Conservation (phyloP, 495 filamentous ascomycete species). For the Neurospora sublineolata region DNA sequence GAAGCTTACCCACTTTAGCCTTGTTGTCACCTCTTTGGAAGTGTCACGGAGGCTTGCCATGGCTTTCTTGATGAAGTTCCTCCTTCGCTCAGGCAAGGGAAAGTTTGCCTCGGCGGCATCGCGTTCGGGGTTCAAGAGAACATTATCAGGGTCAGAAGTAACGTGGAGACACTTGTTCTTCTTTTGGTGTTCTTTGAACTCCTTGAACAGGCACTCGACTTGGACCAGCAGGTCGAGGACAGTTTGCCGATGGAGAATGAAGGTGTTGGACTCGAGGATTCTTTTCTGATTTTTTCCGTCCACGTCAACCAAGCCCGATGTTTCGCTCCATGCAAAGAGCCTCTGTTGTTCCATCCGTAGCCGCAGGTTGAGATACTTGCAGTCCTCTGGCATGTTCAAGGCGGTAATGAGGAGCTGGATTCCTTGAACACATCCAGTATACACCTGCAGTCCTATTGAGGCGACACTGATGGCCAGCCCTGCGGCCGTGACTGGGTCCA, state of each 20-base stretch:
- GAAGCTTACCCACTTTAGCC: slow-evolving; percentile 31
- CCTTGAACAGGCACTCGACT: slow-evolving; percentile 32
- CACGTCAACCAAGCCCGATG: slow-evolving; percentile 30
- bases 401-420: slow-evolving; percentile 34
- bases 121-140: slow-evolving; percentile 24
- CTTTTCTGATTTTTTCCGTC: slow-evolving; percentile 21
- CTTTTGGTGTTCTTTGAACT: slow-evolving; percentile 32
- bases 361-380: slow-evolving; percentile 30
- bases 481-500: slow-evolving; percentile 30
- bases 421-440: slow-evolving; percentile 31
- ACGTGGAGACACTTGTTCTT: slow-evolving; percentile 22
- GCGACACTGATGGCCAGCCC: slow-evolving; percentile 33
- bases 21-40: slow-evolving; percentile 17
- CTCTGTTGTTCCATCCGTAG: slow-evolving; percentile 36
- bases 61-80: slow-evolving; percentile 31
- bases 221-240: slow-evolving; percentile 34
- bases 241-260: slow-evolving; percentile 31
- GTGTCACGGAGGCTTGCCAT: slow-evolving; percentile 22
- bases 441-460: slow-evolving; percentile 29
- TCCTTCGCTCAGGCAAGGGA: slow-evolving; percentile 19
- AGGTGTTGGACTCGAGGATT: slow-evolving; percentile 31
- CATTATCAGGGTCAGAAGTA: slow-evolving; percentile 15
- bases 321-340: slow-evolving; percentile 37
- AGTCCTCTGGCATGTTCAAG: slow-evolving; percentile 30
- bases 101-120: slow-evolving; percentile 28